Evolutionary conservation across 2,329 filamentous ascomycete genomes (phyloP), one percentile per base, ranked within the genome.

Genomic region (Sporothrix brunneoviolacea): DNA sequence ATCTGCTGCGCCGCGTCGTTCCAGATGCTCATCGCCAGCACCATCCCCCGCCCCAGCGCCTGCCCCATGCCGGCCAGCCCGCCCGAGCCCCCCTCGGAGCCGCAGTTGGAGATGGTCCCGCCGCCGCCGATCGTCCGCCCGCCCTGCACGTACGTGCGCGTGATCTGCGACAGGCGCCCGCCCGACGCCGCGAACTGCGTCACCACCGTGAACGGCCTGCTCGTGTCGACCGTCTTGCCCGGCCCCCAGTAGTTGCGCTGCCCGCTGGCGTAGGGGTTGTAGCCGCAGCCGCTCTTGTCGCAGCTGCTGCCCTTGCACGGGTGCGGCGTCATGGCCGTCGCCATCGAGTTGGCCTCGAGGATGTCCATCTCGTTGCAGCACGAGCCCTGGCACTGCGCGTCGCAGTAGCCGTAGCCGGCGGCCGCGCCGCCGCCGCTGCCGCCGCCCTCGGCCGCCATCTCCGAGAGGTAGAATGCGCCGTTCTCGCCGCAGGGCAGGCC

Each of bases 401-500:
- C 46, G n/a, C 46, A 48, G 28, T 48, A 48, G 37, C 46, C 37
- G 18, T 28, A 19, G 7, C 33, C 43, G n/a, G 72, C 68, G 33
- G 76, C 77, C 53, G 75, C 76, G 43, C 70, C 67, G 28, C 76
- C 76, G 55, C 76, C 76, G 45, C 72, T 77, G 33, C 78, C 78
- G 60, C 80, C 80, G 59, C 81, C 27, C 2, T 42, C 76, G 7
- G 72, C 67, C n/a, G 76, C 72, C 79, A 84, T 83, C 58, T 73
- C 67, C 19, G 76, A 71, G 35, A 83, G 75, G 68, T 83, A 82
- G 30, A 83, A 64, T 21, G 79, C 80, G 49, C 79, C 80, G 64
- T 84, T 83, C 56, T 83, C 46, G 48, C 81, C 81, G 58, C 81
- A 84, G 39, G 76, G 75, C 16, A 83, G 69, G 52, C 73, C 71